Evolutionary conservation across 1,284 basidiomycete genomes (phyloP).

Genomic region (Apiotrichum laibachii): DNA sequence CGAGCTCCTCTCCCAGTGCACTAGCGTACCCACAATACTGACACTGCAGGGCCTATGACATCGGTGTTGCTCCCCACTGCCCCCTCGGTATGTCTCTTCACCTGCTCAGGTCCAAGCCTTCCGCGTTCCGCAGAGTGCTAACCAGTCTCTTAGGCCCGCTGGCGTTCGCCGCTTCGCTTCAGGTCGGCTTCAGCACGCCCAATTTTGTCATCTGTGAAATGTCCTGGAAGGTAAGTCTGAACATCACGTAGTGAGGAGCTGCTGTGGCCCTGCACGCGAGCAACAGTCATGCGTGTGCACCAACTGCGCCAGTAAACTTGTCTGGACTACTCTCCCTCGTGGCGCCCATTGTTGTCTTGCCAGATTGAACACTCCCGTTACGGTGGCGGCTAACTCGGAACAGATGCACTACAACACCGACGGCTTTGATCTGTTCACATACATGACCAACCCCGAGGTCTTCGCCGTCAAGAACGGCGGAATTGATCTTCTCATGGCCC

Average conservation of each 20-base stretch:
- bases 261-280: neutral
- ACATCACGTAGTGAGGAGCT: neutral
- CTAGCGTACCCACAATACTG: neutral
- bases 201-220: constrained; percentile 54
- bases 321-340: no score
- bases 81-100: constrained; percentile 34
- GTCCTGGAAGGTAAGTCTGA: constrained; percentile 42
- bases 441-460: constrained; percentile 57
- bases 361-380: no score
- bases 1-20: neutral
- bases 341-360: no score
- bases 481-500: constrained; percentile 59
- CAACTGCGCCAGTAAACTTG: no score
- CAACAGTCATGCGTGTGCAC: no score
- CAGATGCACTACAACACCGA: constrained; percentile 71
- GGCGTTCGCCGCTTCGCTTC: constrained; percentile 62
- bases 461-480: constrained; percentile 64
- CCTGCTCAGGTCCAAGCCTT: neutral
- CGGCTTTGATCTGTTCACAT: constrained; percentile 64
- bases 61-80: constrained; percentile 54
- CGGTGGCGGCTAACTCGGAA: no score
- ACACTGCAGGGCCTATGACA: constrained; percentile 46
- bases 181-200: constrained; percentile 50
- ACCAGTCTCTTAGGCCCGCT: constrained; percentile 57
- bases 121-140: neutral